Conservation (phyloP, 1,284 basidiomycete genomes). For the Jaminaea rosea region DNA sequence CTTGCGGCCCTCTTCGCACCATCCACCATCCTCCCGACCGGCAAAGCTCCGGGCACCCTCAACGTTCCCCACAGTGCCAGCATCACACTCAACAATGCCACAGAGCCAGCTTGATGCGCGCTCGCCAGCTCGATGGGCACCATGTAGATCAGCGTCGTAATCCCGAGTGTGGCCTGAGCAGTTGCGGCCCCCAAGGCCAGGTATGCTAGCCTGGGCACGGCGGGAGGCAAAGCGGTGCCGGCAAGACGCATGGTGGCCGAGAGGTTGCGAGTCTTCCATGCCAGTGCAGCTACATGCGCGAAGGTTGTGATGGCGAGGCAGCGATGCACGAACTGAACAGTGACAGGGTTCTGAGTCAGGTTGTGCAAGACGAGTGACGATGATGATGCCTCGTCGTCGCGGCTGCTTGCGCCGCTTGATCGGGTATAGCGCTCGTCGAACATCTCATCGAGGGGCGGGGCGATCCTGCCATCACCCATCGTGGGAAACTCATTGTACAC, state of each 20-base stretch:
- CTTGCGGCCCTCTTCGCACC: background rate
- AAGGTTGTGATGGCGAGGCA: slow-evolving; percentile 58
- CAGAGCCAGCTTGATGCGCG: slow-evolving; percentile 86
- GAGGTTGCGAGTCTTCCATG: slow-evolving; percentile 55
- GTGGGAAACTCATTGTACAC: slow-evolving; percentile 95
- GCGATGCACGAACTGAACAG: slow-evolving; percentile 93
- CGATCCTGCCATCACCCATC: slow-evolving; percentile 75
- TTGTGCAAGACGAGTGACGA: slow-evolving; percentile 62
- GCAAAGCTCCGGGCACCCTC: background rate
- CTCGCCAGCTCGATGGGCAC: slow-evolving; percentile 88
- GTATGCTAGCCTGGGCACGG: slow-evolving; percentile 58
- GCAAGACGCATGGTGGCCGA: slow-evolving; percentile 49
- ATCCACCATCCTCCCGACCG: background rate
- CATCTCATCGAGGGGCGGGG: slow-evolving; percentile 75
- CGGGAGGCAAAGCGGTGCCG: slow-evolving; percentile 60
- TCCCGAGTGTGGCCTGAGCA: slow-evolving; percentile 77
- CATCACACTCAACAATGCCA: slow-evolving; percentile 76
- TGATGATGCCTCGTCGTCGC: background rate
- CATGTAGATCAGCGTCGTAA: slow-evolving; percentile 82
- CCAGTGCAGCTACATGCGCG: slow-evolving; percentile 12
- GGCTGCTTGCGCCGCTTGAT: slow-evolving; percentile 59
- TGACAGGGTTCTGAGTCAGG: slow-evolving; percentile 91
- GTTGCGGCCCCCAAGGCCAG: slow-evolving; percentile 73
- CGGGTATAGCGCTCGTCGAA: slow-evolving; percentile 51
- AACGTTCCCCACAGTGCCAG: slow-evolving; percentile 54